Conservation (phyloP, 345 rosid species). For the Ceriops tagal region DNA sequence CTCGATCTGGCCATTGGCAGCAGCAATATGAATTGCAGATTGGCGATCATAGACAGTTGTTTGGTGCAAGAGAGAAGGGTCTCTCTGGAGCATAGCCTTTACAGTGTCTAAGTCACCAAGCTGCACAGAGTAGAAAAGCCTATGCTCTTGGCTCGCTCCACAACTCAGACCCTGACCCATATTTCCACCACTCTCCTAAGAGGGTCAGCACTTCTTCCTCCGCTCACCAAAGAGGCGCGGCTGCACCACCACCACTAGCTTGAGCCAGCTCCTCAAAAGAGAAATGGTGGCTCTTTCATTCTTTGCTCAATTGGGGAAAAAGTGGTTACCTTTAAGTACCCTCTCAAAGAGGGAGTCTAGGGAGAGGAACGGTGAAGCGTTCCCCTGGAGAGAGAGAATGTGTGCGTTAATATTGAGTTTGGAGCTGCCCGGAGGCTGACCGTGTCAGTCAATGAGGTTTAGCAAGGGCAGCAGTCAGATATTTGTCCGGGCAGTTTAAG, state of each 20-base stretch:
- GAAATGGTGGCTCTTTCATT: slow-evolving; percentile 16
- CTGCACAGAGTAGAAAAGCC: slow-evolving; percentile 66
- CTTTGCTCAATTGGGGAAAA: background rate
- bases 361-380: background rate
- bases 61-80: slow-evolving; percentile 50
- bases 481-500: slow-evolving; percentile 29
- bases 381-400: slow-evolving; percentile 9
- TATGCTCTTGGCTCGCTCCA: slow-evolving; percentile 57
- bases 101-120: slow-evolving; percentile 57
- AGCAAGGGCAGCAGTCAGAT: slow-evolving; percentile 27
- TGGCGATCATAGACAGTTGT: slow-evolving; percentile 73
- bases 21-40: slow-evolving; percentile 77
- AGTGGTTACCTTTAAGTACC: slow-evolving; percentile 18
- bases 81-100: slow-evolving; percentile 41
- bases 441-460: slow-evolving; percentile 10
- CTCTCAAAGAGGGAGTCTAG: background rate
- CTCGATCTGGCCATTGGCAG: slow-evolving; percentile 98
- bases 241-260: background rate
- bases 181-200: background rate
- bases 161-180: slow-evolving; percentile 98
- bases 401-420: slow-evolving; percentile 27
- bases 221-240: slow-evolving; percentile 17
- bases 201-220: slow-evolving; percentile 10
- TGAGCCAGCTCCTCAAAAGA: slow-evolving; percentile 26
- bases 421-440: slow-evolving; percentile 44